A percentile compares a stretch with the other conserved stretches of the same genome.
Evolutionary conservation across 352 stramenopile genomes (phyloP).

Genomic region (Phytopythium boreale): DNA sequence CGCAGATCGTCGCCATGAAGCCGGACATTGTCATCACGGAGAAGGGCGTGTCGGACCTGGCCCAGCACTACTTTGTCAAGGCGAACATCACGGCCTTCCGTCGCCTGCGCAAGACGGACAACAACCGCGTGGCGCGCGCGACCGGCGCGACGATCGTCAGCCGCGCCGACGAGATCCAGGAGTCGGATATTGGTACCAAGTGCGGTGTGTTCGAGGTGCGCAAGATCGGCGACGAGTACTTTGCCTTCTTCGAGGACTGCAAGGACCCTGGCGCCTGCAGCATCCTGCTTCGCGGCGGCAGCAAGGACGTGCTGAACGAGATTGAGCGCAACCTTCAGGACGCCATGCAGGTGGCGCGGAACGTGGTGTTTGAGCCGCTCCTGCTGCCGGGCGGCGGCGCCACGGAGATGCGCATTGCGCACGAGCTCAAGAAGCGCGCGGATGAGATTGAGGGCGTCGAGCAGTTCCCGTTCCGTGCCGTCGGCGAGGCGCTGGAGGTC

Average conservation of each 20-base stretch:
- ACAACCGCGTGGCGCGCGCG: slow-evolving; percentile 98
- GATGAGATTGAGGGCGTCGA: slow-evolving; percentile 94
- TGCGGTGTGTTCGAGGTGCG: slow-evolving; percentile 98
- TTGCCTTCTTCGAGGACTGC: slow-evolving; percentile 99
- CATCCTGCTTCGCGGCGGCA: slow-evolving; percentile 97
- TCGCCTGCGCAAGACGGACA: slow-evolving; percentile 99
- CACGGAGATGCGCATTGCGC: slow-evolving; percentile 98
- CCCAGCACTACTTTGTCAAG: slow-evolving; percentile 99
- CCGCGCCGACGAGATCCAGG: slow-evolving; percentile 98
- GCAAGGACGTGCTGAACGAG: slow-evolving; percentile 99
- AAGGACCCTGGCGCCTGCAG: slow-evolving; percentile 98
- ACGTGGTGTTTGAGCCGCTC: slow-evolving; percentile 98
- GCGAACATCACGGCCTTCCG: slow-evolving; percentile 99
- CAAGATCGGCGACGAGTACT: slow-evolving; percentile 95
- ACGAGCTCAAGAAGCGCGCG: slow-evolving; percentile 92
- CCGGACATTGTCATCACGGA: slow-evolving; percentile 99
- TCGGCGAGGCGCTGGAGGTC: slow-evolving; percentile 97
- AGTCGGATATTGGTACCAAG: slow-evolving; percentile 97
- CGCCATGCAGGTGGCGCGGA: slow-evolving; percentile 99
- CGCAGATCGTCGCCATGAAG: slow-evolving; percentile 98
- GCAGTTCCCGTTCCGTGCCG: slow-evolving; percentile 96
- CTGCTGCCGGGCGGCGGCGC: slow-evolving; percentile 95
- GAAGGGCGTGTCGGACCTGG: slow-evolving; percentile 99
- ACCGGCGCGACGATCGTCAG: slow-evolving; percentile 98
- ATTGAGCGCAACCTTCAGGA: slow-evolving; percentile 99